Evolutionary conservation across 371 early-diverging fungal genomes (phyloP).

Genomic region (Mortierella sp.): DNA sequence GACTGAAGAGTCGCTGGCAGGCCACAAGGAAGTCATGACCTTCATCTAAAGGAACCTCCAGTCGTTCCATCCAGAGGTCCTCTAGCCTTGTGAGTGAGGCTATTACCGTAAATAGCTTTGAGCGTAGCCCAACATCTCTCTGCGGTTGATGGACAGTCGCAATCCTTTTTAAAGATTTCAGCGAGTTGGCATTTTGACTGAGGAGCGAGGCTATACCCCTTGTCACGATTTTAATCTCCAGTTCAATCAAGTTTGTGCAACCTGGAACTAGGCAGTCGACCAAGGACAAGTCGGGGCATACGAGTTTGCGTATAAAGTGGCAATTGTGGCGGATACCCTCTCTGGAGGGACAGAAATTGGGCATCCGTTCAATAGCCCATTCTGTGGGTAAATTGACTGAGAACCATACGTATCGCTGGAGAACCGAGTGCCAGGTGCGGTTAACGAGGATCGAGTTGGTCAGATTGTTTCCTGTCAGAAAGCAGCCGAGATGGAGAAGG

Average conservation of each 20-base stretch:
- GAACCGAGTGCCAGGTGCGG: conserved; percentile 13
- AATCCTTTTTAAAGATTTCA: conserved; percentile 2
- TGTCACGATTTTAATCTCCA: conserved; percentile 7
- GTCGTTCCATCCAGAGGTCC: conserved; percentile 10
- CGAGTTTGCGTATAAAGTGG: conserved; percentile 15
- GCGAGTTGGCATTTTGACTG: conserved; percentile 13
- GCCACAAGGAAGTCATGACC: not conserved
- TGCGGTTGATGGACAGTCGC: conserved; percentile 20
- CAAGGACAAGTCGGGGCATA: conserved; percentile 16
- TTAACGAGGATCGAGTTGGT: conserved; percentile 19
- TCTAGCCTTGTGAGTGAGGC: conserved; percentile 2
- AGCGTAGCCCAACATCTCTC: not conserved
- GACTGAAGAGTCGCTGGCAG: conserved; percentile 5
- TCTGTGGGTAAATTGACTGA: conserved; percentile 10
- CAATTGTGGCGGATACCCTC: conserved; percentile 6
- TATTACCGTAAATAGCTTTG: conserved; percentile 12
- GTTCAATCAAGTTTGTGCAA: conserved; percentile 13
- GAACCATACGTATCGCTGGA: conserved; percentile 12
- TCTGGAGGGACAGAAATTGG: not conserved
- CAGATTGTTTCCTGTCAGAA: conserved; percentile 8
- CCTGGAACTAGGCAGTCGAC: conserved; percentile 5
- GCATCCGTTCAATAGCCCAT: conserved; percentile 8
- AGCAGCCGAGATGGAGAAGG: conserved; percentile 14
- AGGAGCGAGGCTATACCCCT: conserved; percentile 3
- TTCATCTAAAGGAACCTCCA: conserved; percentile 6